Evolutionary conservation across 495 filamentous ascomycete species (phyloP).

Genomic region (Penicillium salamii): DNA sequence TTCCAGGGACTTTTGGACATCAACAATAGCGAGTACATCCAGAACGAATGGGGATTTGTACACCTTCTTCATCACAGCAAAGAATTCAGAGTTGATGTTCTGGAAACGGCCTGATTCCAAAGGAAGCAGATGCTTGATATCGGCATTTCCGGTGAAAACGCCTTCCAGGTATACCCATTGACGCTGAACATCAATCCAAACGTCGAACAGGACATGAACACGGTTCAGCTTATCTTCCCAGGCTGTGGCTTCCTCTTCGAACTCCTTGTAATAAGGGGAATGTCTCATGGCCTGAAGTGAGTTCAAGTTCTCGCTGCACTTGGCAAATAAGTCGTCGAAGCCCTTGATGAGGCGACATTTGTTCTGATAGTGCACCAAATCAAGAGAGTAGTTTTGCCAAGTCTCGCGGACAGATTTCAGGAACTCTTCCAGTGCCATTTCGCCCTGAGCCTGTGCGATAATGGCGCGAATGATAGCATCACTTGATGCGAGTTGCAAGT

Average conservation of each 20-base stretch:
- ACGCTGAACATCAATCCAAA: slow-evolving; percentile 99
- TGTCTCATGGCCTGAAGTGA: slow-evolving; percentile 98
- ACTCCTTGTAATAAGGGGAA: slow-evolving; percentile 98
- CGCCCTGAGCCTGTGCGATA: slow-evolving; percentile 92
- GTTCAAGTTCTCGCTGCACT: slow-evolving; percentile 96
- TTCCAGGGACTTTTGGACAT: slow-evolving; percentile 92
- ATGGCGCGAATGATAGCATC: slow-evolving; percentile 87
- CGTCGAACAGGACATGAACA: slow-evolving; percentile 95
- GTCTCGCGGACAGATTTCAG: slow-evolving; percentile 94
- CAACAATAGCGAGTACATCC: slow-evolving; percentile 91
- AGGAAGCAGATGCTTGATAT: slow-evolving; percentile 97
- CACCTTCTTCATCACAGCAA: slow-evolving; percentile 97
- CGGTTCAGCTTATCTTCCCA: slow-evolving; percentile 99
- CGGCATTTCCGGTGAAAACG: slow-evolving; percentile 96
- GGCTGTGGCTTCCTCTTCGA: slow-evolving; percentile 90
- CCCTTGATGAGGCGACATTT: slow-evolving; percentile 96
- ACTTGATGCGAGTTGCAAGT: slow-evolving; percentile 81
- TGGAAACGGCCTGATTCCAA: slow-evolving; percentile 95
- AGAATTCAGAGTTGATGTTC: slow-evolving; percentile 98
- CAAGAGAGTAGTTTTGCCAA: slow-evolving; percentile 91
- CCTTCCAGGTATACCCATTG: slow-evolving; percentile 99
- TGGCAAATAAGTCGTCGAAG: slow-evolving; percentile 97
- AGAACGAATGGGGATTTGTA: slow-evolving; percentile 91
- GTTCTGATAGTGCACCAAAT: slow-evolving; percentile 95
- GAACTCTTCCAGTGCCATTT: slow-evolving; percentile 98